phyloP scores from a whole-genome alignment of 1,284 basidiomycete species.

The Irpex sp. region DNA sequence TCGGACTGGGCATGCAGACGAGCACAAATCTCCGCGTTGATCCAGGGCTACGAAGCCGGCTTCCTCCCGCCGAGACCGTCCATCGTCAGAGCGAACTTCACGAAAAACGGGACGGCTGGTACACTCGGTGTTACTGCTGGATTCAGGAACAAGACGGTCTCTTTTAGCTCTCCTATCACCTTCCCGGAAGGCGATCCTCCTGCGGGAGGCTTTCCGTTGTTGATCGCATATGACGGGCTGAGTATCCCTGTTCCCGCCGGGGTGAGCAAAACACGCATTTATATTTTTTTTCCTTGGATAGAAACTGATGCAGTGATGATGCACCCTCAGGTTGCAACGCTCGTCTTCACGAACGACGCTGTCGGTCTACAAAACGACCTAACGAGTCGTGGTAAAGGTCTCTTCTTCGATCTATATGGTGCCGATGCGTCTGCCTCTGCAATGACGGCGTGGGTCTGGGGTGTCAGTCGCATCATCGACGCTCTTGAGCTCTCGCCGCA shows the following conservation, averaged over 20 bases:
- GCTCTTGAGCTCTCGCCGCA: constrained; percentile 42
- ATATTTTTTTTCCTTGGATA: background rate
- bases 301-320: background rate
- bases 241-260: constrained; percentile 46
- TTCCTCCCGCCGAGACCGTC: constrained; percentile 40
- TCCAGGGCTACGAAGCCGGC: constrained; percentile 49
- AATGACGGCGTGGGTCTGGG: constrained; percentile 58
- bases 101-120: constrained; percentile 29
- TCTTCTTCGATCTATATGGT: constrained; percentile 53
- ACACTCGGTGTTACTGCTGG: constrained; percentile 42
- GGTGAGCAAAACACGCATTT: constrained; percentile 19
- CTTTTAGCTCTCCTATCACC: constrained; percentile 40
- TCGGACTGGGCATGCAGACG: constrained; percentile 48
- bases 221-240: constrained; percentile 48
- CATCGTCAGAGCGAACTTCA: constrained; percentile 35
- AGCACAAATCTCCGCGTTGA: constrained; percentile 40
- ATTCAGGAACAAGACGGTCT: constrained; percentile 38
- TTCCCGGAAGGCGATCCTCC: constrained; percentile 41
- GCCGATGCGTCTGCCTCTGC: constrained; percentile 39
- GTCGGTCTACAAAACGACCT: constrained; percentile 43
- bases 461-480: constrained; percentile 52
- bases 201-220: constrained; percentile 36
- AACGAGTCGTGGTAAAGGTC: constrained; percentile 45
- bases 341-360: constrained; percentile 47
- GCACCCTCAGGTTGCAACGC: constrained; percentile 32